Conservation (phyloP, 768 basidiomycete genomes). For the Pholiota conissans region DNA sequence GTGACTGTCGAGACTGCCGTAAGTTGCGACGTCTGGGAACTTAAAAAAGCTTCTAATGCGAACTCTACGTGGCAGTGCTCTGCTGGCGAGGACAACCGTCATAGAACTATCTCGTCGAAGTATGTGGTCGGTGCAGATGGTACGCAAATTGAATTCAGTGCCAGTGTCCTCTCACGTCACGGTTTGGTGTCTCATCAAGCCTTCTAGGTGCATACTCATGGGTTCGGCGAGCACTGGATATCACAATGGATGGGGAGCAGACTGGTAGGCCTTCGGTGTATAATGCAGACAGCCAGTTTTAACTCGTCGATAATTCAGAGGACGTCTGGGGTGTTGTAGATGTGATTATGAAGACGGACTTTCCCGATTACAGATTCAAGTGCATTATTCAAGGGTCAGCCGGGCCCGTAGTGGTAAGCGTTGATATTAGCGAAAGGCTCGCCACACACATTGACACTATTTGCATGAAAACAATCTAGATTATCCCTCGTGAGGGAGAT, state of each 20-base stretch:
- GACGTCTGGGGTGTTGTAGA: constrained; percentile 12
- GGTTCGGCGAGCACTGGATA: constrained; percentile 3
- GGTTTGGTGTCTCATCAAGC: no score
- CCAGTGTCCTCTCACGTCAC: no score
- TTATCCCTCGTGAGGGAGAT: constrained; percentile 9
- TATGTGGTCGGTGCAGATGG: not conserved
- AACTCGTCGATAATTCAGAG: not conserved
- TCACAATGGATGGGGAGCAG: constrained; percentile 11
- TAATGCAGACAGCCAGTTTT: not conserved
- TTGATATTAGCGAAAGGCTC: not conserved
- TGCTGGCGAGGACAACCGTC: not conserved
- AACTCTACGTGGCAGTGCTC: no score
- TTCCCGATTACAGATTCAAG: constrained; percentile 7
- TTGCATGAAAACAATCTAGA: not conserved
- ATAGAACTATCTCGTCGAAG: not conserved
- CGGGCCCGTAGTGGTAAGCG: constrained; percentile 7
- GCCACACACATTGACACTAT: no score
- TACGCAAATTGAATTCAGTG: not conserved
- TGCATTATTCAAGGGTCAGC: constrained; percentile 2
- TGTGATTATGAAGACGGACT: not conserved
- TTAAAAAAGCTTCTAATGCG: no score
- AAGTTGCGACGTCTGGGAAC: no score
- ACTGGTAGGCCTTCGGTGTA: not conserved
- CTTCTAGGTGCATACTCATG: constrained; percentile 9
- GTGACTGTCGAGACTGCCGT: no score